Evolutionary conservation across 306 rosid genomes (phyloP), one percentile per base, ranked within the genome.

Genomic region (Vigna mungo): DNA sequence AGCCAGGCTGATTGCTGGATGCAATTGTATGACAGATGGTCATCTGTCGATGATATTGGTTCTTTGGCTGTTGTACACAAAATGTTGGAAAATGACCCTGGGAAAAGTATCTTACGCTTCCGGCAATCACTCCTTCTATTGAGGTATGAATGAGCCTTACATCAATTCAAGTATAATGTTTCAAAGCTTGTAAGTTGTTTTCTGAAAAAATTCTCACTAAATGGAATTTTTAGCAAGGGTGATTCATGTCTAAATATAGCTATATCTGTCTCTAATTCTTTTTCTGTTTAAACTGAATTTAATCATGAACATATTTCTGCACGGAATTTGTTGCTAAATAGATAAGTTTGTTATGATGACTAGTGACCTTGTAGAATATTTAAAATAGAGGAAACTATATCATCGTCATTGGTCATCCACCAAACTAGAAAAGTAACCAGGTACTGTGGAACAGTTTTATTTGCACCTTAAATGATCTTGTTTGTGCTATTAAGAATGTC

Each of bases 1-100:
- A 56, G 62, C 34, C 62, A 89, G 82, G 97, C 96, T 71, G 97
- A 92, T 85, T 92, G 97, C 84, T 92, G 97, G 97, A 92, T 92
- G 84, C 90, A 90, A 68, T 87, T 92, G 36, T 85, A 92, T 76
- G 93, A 89, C 56, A 78, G 88, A 70, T 92, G 97, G 97, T 92
- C 96, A 61, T 90, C 87, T 66, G 97, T 92, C 73, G 96, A 90
- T 78, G 97, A 92, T 82, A 90, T 92, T 71, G 97, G 97, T 73
- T 92, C 97, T 68, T 83, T 92, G 49, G 93, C 97, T 83, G 93
- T 90, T 72, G 90, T 92, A 66, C 89, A 92, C 83, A 91, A 87
- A 48, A 92, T 80, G 84, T 56, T 56, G 27, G 62, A 56, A 56
- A 56, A 56, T 56, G 62, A 56, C 16, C 62, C 62, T 4, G 62